Evolutionary conservation across 441 rosid species (phyloP).

Genomic region (Eutrema salsugineum): DNA sequence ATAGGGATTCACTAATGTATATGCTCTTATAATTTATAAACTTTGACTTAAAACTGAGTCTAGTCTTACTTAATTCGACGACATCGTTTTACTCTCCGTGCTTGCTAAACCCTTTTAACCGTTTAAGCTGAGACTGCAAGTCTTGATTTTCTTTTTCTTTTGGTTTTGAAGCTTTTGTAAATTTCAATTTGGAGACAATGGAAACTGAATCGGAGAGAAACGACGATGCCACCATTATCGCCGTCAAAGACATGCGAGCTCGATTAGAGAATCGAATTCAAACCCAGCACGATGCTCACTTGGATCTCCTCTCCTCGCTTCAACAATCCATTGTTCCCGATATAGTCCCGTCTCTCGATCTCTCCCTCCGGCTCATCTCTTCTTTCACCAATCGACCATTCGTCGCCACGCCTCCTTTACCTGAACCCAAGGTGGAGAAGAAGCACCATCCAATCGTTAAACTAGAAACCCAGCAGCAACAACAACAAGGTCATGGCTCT

Average conservation of each 20-base stretch:
- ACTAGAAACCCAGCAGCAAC: constrained; percentile 14
- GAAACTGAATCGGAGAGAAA: constrained; percentile 44
- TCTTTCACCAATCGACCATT: constrained; percentile 68
- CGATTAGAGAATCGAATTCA: constrained; percentile 74
- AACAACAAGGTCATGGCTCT: constrained; percentile 12
- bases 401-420: constrained; percentile 66
- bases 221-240: constrained; percentile 34
- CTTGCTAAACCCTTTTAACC: neutral
- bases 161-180: neutral
- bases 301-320: constrained; percentile 72
- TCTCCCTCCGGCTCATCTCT: constrained; percentile 70
- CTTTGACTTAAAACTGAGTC: too few species aligned
- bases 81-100: neutral
- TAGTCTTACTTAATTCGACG: too few species aligned
- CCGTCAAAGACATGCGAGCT: constrained; percentile 56
- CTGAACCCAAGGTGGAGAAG: constrained; percentile 41
- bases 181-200: constrained; percentile 37
- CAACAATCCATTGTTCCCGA: constrained; percentile 69
- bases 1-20: too few species aligned
- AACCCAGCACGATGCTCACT: constrained; percentile 57
- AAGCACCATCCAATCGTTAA: constrained; percentile 24
- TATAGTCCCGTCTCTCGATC: constrained; percentile 72
- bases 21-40: too few species aligned
- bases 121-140: neutral
- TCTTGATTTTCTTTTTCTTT: neutral